Conservation (phyloP, 345 rosid genomes). For the Cochlearia excelsa region DNA sequence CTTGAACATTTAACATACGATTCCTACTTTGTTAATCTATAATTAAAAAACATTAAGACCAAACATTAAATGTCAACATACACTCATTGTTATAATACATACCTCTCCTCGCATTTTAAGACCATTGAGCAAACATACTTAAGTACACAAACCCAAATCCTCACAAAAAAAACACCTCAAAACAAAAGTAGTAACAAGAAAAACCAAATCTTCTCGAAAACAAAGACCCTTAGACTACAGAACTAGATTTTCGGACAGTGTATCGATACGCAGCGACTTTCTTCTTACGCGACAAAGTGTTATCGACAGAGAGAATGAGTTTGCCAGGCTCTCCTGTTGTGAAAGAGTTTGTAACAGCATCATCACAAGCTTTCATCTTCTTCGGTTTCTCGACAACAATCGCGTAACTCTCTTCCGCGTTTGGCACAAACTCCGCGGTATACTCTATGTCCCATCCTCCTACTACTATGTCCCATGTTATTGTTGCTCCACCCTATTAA, state of each 20-base stretch:
- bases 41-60: slow-evolving; percentile 14
- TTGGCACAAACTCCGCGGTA: slow-evolving; percentile 91
- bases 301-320: slow-evolving; percentile 84
- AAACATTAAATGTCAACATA: slow-evolving; percentile 26
- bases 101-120: slow-evolving; percentile 19
- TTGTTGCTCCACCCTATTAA: slow-evolving; percentile 72
- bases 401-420: slow-evolving; percentile 67
- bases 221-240: slow-evolving; percentile 22
- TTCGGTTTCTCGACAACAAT: slow-evolving; percentile 77
- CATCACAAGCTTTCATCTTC: slow-evolving; percentile 54
- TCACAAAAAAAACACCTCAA: slow-evolving; percentile 18
- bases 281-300: slow-evolving; percentile 67
- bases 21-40: slow-evolving; percentile 7
- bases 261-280: slow-evolving; percentile 95
- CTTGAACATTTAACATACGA: not conserved
- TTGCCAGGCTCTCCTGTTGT: slow-evolving; percentile 77
- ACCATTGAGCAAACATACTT: slow-evolving; percentile 29
- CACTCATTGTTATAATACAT: slow-evolving; percentile 32
- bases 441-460: slow-evolving; percentile 99
- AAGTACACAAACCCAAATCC: slow-evolving; percentile 25
- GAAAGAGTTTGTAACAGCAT: slow-evolving; percentile 73
- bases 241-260: slow-evolving; percentile 63
- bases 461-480: slow-evolving; percentile 92
- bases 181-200: slow-evolving; percentile 17
- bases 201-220: slow-evolving; percentile 14